Evolutionary conservation across 192 early-diverging fungal genomes (phyloP).

Genomic region (Coemansia javaensis): DNA sequence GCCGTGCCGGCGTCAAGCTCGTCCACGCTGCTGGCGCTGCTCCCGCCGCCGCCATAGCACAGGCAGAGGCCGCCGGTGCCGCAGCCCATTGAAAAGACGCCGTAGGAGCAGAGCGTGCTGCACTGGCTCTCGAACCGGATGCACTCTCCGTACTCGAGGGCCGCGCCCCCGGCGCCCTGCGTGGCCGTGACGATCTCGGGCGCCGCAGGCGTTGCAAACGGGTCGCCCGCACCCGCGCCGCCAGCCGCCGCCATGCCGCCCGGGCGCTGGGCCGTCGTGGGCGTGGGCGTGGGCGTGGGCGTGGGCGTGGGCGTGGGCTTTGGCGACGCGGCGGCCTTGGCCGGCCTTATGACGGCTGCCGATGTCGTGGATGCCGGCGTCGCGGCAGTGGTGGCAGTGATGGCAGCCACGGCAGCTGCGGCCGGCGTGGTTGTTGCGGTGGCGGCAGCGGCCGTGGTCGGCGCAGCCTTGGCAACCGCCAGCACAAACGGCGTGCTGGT

Average conservation of each 20-base stretch:
- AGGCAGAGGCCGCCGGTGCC: constrained; percentile 35
- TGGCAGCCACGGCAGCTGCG: not conserved
- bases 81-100: constrained; percentile 43
- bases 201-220: constrained; percentile 3
- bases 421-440: constrained; percentile 1
- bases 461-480: no score
- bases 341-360: no score
- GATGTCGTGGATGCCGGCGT: not conserved
- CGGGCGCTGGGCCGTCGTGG: not conserved
- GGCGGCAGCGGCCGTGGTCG: constrained; percentile 5
- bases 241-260: constrained; percentile 15
- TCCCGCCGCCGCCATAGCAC: constrained; percentile 11
- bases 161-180: constrained; percentile 21
- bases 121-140: constrained; percentile 44
- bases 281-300: not conserved
- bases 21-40: not conserved
- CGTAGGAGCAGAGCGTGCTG: constrained; percentile 29
- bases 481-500: not conserved
- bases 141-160: constrained; percentile 39
- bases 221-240: constrained; percentile 26
- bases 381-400: not conserved
- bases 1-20: constrained; percentile 11
- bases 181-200: constrained; percentile 38
- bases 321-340: not conserved
- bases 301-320: constrained; percentile 3